Evolutionary conservation across 176 grass and related monocot species (phyloP).

Genomic region (Canna indica): DNA sequence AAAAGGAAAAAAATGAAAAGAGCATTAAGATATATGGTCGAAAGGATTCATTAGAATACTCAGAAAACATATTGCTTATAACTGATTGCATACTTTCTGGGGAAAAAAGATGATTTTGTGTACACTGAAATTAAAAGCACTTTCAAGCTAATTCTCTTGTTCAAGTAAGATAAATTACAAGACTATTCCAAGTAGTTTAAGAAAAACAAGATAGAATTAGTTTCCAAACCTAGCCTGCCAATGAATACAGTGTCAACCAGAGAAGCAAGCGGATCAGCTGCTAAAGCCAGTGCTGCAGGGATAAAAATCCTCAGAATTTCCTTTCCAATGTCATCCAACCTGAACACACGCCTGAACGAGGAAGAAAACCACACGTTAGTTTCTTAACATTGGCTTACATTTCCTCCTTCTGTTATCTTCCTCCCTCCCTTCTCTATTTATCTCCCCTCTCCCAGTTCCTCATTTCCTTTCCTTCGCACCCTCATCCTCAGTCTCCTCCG

Average conservation of each 20-base stretch:
- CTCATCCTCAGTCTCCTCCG: background rate
- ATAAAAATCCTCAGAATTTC: conserved; percentile 73
- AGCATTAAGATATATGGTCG: background rate
- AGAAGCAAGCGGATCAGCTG: conserved; percentile 88
- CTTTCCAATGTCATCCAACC: conserved; percentile 66
- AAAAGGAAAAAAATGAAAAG: too few relatives aligned
- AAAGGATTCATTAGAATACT: too few relatives aligned
- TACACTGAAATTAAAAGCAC: background rate
- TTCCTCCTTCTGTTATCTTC: background rate
- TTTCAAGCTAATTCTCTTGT: background rate
- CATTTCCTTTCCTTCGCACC: background rate
- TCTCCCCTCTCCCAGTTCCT: too few relatives aligned
- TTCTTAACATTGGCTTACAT: background rate
- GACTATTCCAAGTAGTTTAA: too few relatives aligned
- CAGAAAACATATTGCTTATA: too few relatives aligned
- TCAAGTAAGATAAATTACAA: background rate
- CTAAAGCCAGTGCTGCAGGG: conserved; percentile 78
- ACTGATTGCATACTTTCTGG: too few relatives aligned
- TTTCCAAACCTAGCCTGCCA: conserved; percentile 63
- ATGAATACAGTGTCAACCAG: conserved; percentile 90
- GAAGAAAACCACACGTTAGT: background rate
- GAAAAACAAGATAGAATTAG: background rate
- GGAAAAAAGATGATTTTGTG: too few relatives aligned
- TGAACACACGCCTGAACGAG: conserved; percentile 60
- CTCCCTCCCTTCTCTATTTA: conserved; percentile 15